Conservation (phyloP, 805 yeast species). For the Scheffersomyces lignosus region DNA sequence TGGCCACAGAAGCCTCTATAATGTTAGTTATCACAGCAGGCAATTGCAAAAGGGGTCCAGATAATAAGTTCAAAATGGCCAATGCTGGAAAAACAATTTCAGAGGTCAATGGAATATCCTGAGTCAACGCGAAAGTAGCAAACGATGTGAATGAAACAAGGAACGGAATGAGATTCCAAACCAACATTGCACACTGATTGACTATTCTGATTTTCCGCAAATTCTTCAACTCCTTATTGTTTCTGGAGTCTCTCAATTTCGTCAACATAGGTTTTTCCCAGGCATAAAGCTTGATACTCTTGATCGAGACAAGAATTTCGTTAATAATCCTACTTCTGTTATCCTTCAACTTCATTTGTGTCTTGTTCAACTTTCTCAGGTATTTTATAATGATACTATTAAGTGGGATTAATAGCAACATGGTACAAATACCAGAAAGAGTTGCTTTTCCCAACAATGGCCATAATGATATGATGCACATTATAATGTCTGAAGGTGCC, state of each 20-base stretch:
- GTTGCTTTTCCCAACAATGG: conserved; percentile 22
- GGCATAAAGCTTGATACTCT: conserved; percentile 25
- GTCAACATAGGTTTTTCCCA: conserved; percentile 27
- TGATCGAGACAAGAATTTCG: conserved; percentile 23
- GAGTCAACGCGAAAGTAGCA: conserved; percentile 16
- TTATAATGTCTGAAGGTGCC: conserved; percentile 46
- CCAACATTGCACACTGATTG: conserved; percentile 12
- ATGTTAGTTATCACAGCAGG: conserved; percentile 58
- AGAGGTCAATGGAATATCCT: conserved; percentile 19
- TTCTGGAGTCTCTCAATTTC: conserved; percentile 19
- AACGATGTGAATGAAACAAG: conserved; percentile 22
- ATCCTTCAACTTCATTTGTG: conserved; percentile 21
- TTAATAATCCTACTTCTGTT: conserved; percentile 19
- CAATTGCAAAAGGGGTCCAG: conserved; percentile 58
- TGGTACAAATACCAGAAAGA: conserved; percentile 17
- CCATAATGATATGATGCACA: conserved; percentile 21
- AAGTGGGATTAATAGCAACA: conserved; percentile 17
- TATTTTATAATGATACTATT: conserved; percentile 26
- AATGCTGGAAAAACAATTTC: conserved; percentile 29
- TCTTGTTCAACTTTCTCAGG: conserved; percentile 40
- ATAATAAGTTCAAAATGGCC: conserved; percentile 38
- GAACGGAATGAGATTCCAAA: conserved; percentile 28
- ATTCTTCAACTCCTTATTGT: conserved; percentile 17
- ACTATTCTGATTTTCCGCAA: conserved; percentile 14
- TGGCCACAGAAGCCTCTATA: conserved; percentile 59